Evolutionary conservation across 495 filamentous ascomycete species (phyloP).

Genomic region (Penicillium cataractarum): DNA sequence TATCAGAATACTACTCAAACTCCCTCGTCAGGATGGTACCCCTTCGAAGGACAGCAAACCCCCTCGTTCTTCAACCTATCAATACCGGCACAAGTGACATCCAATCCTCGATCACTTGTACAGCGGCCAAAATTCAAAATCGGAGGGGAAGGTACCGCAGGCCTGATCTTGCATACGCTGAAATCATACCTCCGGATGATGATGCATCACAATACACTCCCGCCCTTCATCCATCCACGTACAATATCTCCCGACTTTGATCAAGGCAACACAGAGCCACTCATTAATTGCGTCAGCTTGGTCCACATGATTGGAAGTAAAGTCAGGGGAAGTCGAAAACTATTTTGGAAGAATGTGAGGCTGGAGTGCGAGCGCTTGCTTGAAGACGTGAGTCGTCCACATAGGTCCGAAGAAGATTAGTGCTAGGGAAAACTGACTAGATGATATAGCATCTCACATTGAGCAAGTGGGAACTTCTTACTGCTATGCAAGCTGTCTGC

Average conservation of each 20-base stretch:
- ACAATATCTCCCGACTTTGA: slow-evolving; percentile 27
- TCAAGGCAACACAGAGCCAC: slow-evolving; percentile 38
- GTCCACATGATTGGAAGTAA: slow-evolving; percentile 42
- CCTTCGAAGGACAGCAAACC: neutral
- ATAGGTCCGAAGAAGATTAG: neutral
- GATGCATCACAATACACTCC: slow-evolving; percentile 39
- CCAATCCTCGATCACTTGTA: slow-evolving; percentile 34
- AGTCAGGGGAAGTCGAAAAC: slow-evolving; percentile 40
- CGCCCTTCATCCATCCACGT: slow-evolving; percentile 33
- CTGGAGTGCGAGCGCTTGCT: slow-evolving; percentile 48
- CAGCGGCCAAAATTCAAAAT: slow-evolving; percentile 32
- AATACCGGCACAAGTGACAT: slow-evolving; percentile 36
- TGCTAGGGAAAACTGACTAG: slow-evolving; percentile 12
- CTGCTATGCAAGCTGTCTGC: slow-evolving; percentile 46
- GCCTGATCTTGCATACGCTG: slow-evolving; percentile 44
- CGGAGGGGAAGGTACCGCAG: slow-evolving; percentile 37
- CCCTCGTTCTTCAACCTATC: slow-evolving; percentile 5
- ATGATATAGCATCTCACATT: slow-evolving; percentile 22
- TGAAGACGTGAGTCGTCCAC: slow-evolving; percentile 35
- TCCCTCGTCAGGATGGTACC: neutral
- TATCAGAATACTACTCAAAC: neutral
- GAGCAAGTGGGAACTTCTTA: slow-evolving; percentile 43
- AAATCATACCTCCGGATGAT: slow-evolving; percentile 50
- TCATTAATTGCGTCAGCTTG: slow-evolving; percentile 50
- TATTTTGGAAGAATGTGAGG: slow-evolving; percentile 51